Conservation (phyloP, 1,284 basidiomycete species). For the Puccinia brachypodii region DNA sequence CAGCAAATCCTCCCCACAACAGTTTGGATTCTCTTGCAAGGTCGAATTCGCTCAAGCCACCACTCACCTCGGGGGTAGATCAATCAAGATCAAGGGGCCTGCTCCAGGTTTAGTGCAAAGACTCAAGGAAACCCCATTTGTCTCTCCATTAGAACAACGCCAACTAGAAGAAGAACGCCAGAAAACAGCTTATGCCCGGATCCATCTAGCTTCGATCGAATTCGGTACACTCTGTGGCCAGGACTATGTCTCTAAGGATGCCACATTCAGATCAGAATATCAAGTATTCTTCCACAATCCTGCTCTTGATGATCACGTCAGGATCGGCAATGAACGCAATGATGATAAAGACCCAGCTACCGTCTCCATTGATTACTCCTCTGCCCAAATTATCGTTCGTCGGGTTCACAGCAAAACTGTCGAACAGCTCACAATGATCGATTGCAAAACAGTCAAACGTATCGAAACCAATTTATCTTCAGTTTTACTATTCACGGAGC, state of each 20-base stretch:
- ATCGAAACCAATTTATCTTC: conserved; percentile 27
- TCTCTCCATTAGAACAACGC: conserved; percentile 1
- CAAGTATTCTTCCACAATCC: background rate
- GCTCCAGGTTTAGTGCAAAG: background rate
- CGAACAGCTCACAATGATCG: conserved; percentile 4
- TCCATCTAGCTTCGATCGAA: conserved; percentile 20
- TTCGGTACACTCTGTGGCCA: conserved; percentile 6
- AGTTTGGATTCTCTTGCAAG: conserved; percentile 7
- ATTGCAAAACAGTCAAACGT: conserved; percentile 15
- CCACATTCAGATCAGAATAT: conserved; percentile 28
- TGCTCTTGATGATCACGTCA: background rate
- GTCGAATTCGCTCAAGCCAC: conserved; percentile 11
- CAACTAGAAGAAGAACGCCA: background rate
- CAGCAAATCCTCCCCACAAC: background rate
- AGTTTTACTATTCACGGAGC: conserved; percentile 15
- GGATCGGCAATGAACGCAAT: background rate
- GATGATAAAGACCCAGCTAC: background rate
- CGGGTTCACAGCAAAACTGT: background rate
- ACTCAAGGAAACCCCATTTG: conserved; percentile 3
- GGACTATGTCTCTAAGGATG: background rate
- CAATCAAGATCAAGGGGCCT: background rate
- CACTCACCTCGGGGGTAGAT: background rate
- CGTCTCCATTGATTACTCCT: background rate
- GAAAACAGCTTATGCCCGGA: background rate
- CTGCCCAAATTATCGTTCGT: conserved; percentile 11